Evolutionary conservation across 2,329 filamentous ascomycete species (phyloP), one percentile per base, ranked within the genome.

Genomic region (Hypomyces rosellus): DNA sequence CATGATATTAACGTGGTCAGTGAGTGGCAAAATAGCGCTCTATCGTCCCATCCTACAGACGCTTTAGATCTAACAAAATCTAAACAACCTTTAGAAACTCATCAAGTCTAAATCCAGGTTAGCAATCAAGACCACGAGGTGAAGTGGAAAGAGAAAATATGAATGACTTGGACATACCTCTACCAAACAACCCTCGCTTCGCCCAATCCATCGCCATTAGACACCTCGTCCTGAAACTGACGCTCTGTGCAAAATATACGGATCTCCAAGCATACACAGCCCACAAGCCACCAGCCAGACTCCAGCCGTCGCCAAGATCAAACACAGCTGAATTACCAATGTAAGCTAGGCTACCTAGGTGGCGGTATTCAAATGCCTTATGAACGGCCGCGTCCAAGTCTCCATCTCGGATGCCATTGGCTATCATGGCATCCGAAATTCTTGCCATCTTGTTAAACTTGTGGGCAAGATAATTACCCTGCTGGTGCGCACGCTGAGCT

Each of bases 141-240:
- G 20, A 22, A 49, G 20, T 15, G 43, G 6, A 4, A 40, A 13
- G 1, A 39, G 20, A 36, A 39, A 12, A 48, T 42, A 51, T 3
- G 25, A 30, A 30, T 3, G 9, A 30, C 6, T 30, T 30, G 25
- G 25, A 30, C 25, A 8, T 30, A 30, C 92, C 93, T 84, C 93
- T 80, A 59, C 93, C 93, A 73, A 99, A 99, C 18, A 99, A 70
- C 12, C 89, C 88, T 65, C 95, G 80, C 81, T 97, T 99, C n/a
- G 83, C 85, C 93, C 93, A 99, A 68, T 99, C 93, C 93, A 99
- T 96, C 15, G 90, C 90, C 69, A 99, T 76, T 63, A 99, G 70
- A 57, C 89, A 81, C 55, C 92, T 81, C 22, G 93, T 99, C 59
- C 93, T 77, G 53, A 97, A 78, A 69, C 91, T 96, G 44, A 99